Evolutionary conservation across 2,329 filamentous ascomycete species (phyloP).

Genomic region (Drechslera avenae): DNA sequence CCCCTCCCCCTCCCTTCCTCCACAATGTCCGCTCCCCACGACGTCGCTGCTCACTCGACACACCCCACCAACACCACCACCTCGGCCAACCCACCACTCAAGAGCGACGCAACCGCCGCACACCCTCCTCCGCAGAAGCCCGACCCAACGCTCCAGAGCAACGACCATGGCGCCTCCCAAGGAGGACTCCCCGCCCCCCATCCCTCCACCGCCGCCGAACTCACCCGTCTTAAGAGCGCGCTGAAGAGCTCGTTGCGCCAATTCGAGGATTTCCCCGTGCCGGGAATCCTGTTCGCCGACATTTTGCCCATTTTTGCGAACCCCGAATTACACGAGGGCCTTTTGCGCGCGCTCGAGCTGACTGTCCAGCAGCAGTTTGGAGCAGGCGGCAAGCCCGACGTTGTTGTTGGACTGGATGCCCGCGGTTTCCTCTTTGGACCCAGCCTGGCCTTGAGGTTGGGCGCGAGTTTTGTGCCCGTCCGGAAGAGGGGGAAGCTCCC

Average conservation of each 20-base stretch:
- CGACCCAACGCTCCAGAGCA: conserved; percentile 43
- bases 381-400: conserved; percentile 68
- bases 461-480: conserved; percentile 87
- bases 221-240: conserved; percentile 64
- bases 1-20: conserved; percentile 24
- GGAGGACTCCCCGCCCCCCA: conserved; percentile 56
- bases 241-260: conserved; percentile 77
- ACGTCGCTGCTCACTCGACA: conserved; percentile 25
- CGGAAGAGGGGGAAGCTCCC: conserved; percentile 96
- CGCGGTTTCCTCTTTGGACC: conserved; percentile 96
- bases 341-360: conserved; percentile 84
- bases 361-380: conserved; percentile 71
- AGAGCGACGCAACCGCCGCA: conserved; percentile 35
- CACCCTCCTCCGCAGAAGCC: conserved; percentile 40
- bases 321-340: conserved; percentile 71
- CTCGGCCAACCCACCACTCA: conserved; percentile 22
- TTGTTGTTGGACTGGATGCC: conserved; percentile 91
- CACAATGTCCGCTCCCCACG: conserved; percentile 40
- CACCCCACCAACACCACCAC: conserved; percentile 29
- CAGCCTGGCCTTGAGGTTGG: conserved; percentile 79
- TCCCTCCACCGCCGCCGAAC: conserved; percentile 58
- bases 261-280: conserved; percentile 89
- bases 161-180: conserved; percentile 51
- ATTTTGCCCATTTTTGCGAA: conserved; percentile 95
- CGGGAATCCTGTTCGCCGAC: conserved; percentile 95